Percentiles rank a stretch among this genome's conserved stretches.
These are phyloP conservation scores for Irpex rosettiformis DNA, from an alignment of 1,284 basidiomycete genomes.

Conservation along the genomic window DNA sequence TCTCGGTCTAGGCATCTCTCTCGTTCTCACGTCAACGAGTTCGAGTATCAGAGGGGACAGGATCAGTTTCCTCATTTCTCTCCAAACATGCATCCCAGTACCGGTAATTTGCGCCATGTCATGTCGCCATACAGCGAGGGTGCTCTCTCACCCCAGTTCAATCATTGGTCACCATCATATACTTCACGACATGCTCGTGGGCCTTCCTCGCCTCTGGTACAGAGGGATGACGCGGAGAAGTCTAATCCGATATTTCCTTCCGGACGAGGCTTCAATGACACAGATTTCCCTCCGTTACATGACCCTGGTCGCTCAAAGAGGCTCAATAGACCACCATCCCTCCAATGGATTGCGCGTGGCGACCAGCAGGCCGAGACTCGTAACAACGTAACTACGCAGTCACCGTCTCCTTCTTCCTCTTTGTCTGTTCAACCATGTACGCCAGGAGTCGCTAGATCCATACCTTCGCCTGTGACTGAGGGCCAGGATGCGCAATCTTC, in stretches of 20 bases:
- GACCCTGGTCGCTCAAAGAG: not conserved
- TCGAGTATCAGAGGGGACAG: not conserved
- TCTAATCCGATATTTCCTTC: not conserved
- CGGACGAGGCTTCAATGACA: constrained; percentile 3
- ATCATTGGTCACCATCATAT: constrained; percentile 5
- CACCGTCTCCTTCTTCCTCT: constrained; percentile 8
- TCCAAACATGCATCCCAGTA: not conserved
- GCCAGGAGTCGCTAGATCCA: not conserved
- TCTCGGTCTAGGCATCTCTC: constrained; percentile 1
- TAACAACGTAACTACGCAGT: not conserved
- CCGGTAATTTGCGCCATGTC: not conserved
- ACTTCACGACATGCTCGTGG: not conserved
- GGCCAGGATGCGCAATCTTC: constrained; percentile 3
- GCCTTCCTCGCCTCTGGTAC: not conserved
- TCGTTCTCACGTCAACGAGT: constrained; percentile 1
- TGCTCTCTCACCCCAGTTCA: constrained; percentile 3
- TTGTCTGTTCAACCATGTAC: constrained; percentile 14
- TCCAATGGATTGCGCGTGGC: constrained; percentile 4
- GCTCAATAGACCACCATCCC: not conserved
- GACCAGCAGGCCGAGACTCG: not conserved
- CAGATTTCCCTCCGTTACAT: constrained; percentile 8
- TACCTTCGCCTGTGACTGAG: not conserved
- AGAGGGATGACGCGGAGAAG: not conserved
- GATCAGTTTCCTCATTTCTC: not conserved
- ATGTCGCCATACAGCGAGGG: not conserved